Percentiles rank a stretch among this genome's conserved stretches.
These are phyloP conservation scores for Ephemerocybe angulata DNA, from an alignment of 768 basidiomycete genomes.

Conservation along the genomic window DNA sequence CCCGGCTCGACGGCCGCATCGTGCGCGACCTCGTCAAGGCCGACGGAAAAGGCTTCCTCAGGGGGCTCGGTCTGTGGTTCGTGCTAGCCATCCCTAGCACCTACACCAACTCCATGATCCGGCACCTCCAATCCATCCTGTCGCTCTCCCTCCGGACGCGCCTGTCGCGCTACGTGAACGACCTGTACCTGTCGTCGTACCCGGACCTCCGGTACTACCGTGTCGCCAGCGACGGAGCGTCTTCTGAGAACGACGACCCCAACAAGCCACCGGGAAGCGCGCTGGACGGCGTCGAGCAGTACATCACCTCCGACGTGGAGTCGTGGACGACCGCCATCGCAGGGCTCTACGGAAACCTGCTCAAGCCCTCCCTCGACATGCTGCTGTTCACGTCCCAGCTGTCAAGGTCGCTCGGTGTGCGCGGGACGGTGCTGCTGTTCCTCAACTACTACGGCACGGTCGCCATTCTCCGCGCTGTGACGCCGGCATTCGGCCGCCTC, in stretches of 20 bases:
- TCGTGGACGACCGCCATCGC: conserved; percentile 84
- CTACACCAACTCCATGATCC: conserved; percentile 95
- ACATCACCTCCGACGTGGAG: conserved; percentile 89
- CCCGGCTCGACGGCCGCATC: conserved; percentile 83
- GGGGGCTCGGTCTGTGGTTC: conserved; percentile 86
- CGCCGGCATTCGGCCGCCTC: conserved; percentile 88
- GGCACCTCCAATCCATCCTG: conserved; percentile 83
- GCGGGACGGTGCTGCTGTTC: conserved; percentile 80
- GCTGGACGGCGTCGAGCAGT: conserved; percentile 82
- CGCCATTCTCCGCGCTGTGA: conserved; percentile 74
- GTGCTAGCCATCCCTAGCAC: conserved; percentile 87
- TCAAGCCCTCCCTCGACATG: conserved; percentile 89
- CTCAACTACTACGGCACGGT: conserved; percentile 86
- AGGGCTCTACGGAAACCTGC: conserved; percentile 87
- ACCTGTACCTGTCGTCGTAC: conserved; percentile 79
- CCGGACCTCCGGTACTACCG: conserved; percentile 73
- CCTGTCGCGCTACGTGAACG: conserved; percentile 86
- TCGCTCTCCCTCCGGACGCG: conserved; percentile 80
- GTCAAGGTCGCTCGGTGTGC: conserved; percentile 76
- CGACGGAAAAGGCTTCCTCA: conserved; percentile 77
- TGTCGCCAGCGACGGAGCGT: conserved; percentile 4
- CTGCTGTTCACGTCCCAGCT: conserved; percentile 91
- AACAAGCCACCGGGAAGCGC: conserved; percentile 23
- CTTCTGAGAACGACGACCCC: neutral
- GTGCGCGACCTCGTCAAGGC: conserved; percentile 88